Evolutionary conservation across 331 rosid species (phyloP).

Genomic region (Quercus tomentella): DNA sequence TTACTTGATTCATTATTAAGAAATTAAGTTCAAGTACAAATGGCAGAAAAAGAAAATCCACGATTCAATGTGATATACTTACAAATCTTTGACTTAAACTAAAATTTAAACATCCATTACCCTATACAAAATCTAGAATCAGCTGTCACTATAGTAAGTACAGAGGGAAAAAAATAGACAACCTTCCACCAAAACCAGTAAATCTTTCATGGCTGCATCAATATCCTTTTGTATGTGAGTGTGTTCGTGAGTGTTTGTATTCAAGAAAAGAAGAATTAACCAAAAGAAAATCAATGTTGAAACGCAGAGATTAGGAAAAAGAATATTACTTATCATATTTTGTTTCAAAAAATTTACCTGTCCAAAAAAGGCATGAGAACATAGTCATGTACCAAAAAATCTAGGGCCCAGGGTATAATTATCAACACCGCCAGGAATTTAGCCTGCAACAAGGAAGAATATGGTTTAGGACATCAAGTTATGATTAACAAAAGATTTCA

Average conservation of each 20-base stretch:
- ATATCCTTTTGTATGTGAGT: background rate
- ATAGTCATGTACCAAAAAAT: constrained; percentile 90
- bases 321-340: background rate
- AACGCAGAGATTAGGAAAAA: background rate
- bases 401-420: constrained; percentile 82
- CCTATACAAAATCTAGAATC: background rate
- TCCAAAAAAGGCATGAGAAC: constrained; percentile 91
- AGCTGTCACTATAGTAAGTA: background rate
- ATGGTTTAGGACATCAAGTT: constrained; percentile 8
- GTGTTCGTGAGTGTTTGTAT: background rate
- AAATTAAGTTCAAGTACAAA: background rate
- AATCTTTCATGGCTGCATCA: no score
- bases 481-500: constrained; percentile 7
- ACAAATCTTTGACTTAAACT: background rate
- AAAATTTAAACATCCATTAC: background rate
- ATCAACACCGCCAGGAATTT: constrained; percentile 76
- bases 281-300: background rate
- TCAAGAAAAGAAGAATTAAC: background rate
- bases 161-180: background rate
- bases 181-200: background rate
- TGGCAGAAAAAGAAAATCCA: background rate
- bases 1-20: constrained; percentile 1
- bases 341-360: constrained; percentile 43
- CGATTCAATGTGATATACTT: background rate
- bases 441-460: constrained; percentile 54